Conservation (phyloP, 129 eudicot species). For the Erigeron canadensis region DNA sequence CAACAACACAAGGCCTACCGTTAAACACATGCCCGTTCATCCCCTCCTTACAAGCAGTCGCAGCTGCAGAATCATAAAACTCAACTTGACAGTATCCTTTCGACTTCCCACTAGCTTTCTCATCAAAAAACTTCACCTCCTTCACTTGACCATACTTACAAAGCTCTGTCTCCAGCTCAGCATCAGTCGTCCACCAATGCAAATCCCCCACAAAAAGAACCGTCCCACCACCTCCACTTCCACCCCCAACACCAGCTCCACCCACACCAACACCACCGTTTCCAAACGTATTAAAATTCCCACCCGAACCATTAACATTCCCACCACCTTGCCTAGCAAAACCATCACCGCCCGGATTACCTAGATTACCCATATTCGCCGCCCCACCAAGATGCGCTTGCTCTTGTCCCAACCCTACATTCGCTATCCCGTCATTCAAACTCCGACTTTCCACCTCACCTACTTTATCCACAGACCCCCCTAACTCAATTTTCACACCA, state of each 20-base stretch:
- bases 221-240: conserved; percentile 60
- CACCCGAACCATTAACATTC: conserved; percentile 21
- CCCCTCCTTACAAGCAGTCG: conserved; percentile 80
- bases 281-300: conserved; percentile 19
- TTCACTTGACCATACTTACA: conserved; percentile 73
- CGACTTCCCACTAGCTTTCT: conserved; percentile 85
- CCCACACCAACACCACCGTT: conserved; percentile 36
- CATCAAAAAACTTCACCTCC: conserved; percentile 80
- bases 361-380: conserved; percentile 20
- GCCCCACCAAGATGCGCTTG: conserved; percentile 36
- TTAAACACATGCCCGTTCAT: conserved; percentile 88
- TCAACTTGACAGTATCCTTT: conserved; percentile 92
- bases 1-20: conserved; percentile 90
- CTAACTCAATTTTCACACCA: conserved; percentile 61
- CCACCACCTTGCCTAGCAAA: conserved; percentile 19
- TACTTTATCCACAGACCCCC: conserved; percentile 39
- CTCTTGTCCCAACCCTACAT: conserved; percentile 32
- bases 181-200: conserved; percentile 98
- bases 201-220: conserved; percentile 80
- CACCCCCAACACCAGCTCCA: conserved; percentile 44
- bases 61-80: conserved; percentile 64
- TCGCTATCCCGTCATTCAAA: conserved; percentile 11
- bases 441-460: conserved; percentile 39
- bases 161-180: conserved; percentile 66
- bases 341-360: conserved; percentile 29